Base-by-base conservation (phyloP, 2,329 filamentous ascomycete genomes). In the Exophiala sp. region DNA sequence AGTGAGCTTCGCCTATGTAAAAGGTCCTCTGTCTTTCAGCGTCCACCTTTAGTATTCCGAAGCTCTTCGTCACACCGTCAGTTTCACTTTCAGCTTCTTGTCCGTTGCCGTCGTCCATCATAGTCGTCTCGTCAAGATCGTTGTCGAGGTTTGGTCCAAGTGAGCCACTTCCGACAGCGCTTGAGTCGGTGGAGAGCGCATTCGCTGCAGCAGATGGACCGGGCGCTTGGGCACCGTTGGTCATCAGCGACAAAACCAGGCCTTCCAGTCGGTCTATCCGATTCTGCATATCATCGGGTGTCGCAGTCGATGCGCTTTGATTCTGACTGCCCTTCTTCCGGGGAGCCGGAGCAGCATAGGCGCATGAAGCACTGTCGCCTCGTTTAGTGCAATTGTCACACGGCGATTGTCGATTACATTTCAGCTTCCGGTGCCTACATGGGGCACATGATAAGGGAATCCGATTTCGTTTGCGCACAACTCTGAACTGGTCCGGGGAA, bases 251-350 rank as follows among this genome's bases (percentile, higher is more conserved):
- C 58, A 97, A 71, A 54, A 97, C 91, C 66, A 97, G 73, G 61
- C 87, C 86, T 76, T 97, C 91, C 59, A 97, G 77, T 62, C 91
- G 82, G 73, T 97, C 90, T 71, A 97, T 97, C 66, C 93, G 86
- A 65, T 94, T 95, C 73, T 97, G 91, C 91, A 97, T 96, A 69
- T 96, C 91, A 76, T 95, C 90, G 43, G 91, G 88, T 60, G 78
- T 75, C 70, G 80, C 70, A 44, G 46, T 55, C 3, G 47, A 43
- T n/a, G 71, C 59, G 47, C 71, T 78, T 68, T 83, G 79, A 63
- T 73, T 75, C 30, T 69, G 60, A 7, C 62, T 61, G 50, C 68
- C 82, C 76, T 88, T 94, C 70, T 88, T 93, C 60, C 88, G 80
- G 45, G 73, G 73, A 24, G 74, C 69, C 30, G 81, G 83, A 44